phyloP scores from a whole-genome alignment of 202 grass and related monocot species.

The Thinopyrum obtusiflorum region DNA sequence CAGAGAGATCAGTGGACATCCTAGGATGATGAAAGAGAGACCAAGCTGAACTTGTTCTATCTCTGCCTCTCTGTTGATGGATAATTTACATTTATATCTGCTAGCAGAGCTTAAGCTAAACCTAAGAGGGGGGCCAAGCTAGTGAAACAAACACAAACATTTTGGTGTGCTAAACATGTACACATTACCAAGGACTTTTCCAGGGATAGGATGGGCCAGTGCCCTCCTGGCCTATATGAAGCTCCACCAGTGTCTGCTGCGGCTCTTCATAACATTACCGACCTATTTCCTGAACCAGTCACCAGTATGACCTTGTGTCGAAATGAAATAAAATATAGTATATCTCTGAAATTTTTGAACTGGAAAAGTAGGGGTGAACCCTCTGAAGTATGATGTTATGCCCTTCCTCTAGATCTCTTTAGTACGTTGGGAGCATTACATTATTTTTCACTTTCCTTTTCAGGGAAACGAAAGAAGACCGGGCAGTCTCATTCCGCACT shows the following conservation, averaged over 20 bases:
- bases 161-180: slow-evolving; percentile 1
- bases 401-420: neutral
- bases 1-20: no score
- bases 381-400: neutral
- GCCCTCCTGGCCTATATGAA: slow-evolving; percentile 13
- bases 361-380: neutral
- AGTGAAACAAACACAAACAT: neutral
- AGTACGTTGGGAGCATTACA: slow-evolving; percentile 10
- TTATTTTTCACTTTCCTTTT: slow-evolving; percentile 26
- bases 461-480: slow-evolving; percentile 70
- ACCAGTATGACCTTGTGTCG: neutral
- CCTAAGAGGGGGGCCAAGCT: neutral
- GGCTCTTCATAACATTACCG: neutral
- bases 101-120: neutral
- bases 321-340: neutral
- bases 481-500: slow-evolving; percentile 74
- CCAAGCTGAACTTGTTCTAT: neutral
- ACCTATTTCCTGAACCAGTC: slow-evolving; percentile 19
- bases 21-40: neutral
- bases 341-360: neutral
- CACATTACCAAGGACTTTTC: neutral
- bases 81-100: slow-evolving; percentile 1
- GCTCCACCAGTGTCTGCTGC: neutral
- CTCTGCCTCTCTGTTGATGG: neutral
- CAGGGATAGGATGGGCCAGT: neutral